Evolutionary conservation across 1,139 yeast genomes (phyloP).

Genomic region (Blastobotrys indianensis): DNA sequence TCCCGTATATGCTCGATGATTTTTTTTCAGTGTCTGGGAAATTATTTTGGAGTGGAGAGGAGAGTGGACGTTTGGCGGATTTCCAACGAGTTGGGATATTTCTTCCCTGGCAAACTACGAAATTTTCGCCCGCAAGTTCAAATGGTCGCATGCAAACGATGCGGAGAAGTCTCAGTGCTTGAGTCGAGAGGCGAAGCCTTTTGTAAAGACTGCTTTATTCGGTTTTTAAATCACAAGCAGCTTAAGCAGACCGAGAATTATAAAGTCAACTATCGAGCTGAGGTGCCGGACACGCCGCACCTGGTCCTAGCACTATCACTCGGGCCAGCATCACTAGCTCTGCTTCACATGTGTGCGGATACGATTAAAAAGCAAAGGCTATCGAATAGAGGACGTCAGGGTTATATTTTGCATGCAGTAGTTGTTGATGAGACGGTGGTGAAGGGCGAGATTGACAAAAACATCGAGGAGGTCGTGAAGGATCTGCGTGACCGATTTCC

Average conservation of each 20-base stretch:
- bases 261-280: constrained; percentile 49
- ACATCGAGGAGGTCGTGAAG: constrained; percentile 6
- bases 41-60: background rate
- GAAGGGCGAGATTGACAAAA: constrained; percentile 17
- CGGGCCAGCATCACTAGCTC: constrained; percentile 59
- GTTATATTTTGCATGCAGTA: constrained; percentile 56
- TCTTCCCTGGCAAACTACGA: background rate
- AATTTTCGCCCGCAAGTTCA: background rate
- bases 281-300: constrained; percentile 25
- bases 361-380: constrained; percentile 54
- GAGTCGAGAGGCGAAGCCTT: constrained; percentile 64
- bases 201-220: constrained; percentile 61
- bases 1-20: background rate
- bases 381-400: constrained; percentile 60
- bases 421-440: constrained; percentile 42
- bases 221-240: constrained; percentile 72
- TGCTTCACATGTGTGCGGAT: constrained; percentile 60
- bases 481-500: constrained; percentile 26
- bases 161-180: constrained; percentile 46
- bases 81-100: constrained; percentile 1
- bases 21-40: background rate
- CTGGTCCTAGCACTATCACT: constrained; percentile 60
- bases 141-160: constrained; percentile 37
- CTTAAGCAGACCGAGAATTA: constrained; percentile 73
- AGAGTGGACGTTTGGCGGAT: background rate